Evolutionary conservation across 2,329 filamentous ascomycete genomes (phyloP).

Genomic region (Chrysoporthe austroafricana): DNA sequence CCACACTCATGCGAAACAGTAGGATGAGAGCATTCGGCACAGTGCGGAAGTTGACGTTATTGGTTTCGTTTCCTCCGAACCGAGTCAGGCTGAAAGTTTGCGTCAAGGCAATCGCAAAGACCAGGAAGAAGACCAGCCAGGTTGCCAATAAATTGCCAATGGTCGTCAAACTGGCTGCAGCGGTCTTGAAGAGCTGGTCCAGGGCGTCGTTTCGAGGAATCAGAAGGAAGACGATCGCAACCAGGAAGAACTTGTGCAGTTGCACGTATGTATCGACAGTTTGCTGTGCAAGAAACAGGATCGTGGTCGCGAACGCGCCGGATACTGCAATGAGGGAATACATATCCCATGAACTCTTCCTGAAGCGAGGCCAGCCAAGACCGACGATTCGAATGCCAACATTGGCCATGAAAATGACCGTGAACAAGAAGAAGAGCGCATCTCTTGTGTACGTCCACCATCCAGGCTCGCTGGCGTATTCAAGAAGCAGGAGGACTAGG

Average conservation of each 20-base stretch:
- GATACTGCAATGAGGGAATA: constrained; percentile 81
- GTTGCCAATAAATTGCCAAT: constrained; percentile 93
- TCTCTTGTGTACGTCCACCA: constrained; percentile 76
- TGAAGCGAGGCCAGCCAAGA: constrained; percentile 88
- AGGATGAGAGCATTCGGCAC: constrained; percentile 93
- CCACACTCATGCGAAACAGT: constrained; percentile 89
- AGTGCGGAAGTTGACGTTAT: constrained; percentile 88
- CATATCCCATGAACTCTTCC: constrained; percentile 92
- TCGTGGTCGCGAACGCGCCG: constrained; percentile 81
- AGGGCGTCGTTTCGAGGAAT: constrained; percentile 97
- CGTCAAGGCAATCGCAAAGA: constrained; percentile 94
- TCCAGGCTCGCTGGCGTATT: constrained; percentile 76
- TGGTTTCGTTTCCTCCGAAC: constrained; percentile 73
- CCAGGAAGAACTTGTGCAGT: constrained; percentile 92
- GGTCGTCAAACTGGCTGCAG: constrained; percentile 85
- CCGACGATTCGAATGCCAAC: constrained; percentile 83
- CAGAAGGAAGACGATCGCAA: constrained; percentile 84
- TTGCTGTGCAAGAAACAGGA: constrained; percentile 69
- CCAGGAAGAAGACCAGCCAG: constrained; percentile 95
- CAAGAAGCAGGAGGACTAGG: constrained; percentile 78
- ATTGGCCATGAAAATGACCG: constrained; percentile 80
- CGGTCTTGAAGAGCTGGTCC: constrained; percentile 98
- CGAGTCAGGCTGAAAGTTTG: constrained; percentile 95
- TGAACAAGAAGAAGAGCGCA: constrained; percentile 79
- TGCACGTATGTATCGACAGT: constrained; percentile 69